phyloP scores from a whole-genome alignment of 148 eudicot genomes.

The Gaultheria prostrata region DNA sequence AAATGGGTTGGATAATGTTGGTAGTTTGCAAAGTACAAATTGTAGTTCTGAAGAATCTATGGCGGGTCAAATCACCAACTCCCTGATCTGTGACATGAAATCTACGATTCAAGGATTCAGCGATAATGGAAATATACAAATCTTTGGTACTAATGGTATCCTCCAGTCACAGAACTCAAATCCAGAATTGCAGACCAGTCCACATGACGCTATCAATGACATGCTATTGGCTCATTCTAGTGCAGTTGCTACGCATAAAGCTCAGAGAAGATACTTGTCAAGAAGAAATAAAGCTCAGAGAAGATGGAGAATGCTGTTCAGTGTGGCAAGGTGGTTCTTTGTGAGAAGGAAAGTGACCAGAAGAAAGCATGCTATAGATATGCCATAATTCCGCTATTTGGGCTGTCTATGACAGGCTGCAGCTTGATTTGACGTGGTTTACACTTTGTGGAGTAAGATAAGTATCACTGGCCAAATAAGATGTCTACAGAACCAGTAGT shows the following conservation, averaged over 20 bases:
- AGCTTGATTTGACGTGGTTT: neutral
- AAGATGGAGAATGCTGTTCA: conserved; percentile 22
- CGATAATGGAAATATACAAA: conserved; percentile 33
- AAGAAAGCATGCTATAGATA: neutral
- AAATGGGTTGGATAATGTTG: neutral
- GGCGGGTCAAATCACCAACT: conserved; percentile 24
- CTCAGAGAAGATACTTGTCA: conserved; percentile 7
- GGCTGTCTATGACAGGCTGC: neutral
- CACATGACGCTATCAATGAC: conserved; percentile 31
- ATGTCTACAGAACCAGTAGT: neutral
- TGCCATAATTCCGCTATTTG: conserved; percentile 8
- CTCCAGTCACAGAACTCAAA: conserved; percentile 28
- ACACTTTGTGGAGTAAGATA: neutral
- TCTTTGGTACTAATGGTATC: conserved; percentile 37
- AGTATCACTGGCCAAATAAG: neutral
- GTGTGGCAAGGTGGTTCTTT: conserved; percentile 17
- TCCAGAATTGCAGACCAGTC: conserved; percentile 35
- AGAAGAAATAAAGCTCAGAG: conserved; percentile 10
- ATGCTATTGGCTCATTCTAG: conserved; percentile 34
- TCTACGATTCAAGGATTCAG: conserved; percentile 32
- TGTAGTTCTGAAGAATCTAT: neutral
- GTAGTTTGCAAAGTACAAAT: neutral
- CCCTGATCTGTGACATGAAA: conserved; percentile 36
- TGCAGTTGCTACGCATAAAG: conserved; percentile 3
- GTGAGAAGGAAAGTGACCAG: conserved; percentile 14